A percentile compares a stretch with the other conserved stretches of the same genome.
phyloP scores from a whole-genome alignment of 768 basidiomycete genomes.

The Mrakia hoshinonis region DNA sequence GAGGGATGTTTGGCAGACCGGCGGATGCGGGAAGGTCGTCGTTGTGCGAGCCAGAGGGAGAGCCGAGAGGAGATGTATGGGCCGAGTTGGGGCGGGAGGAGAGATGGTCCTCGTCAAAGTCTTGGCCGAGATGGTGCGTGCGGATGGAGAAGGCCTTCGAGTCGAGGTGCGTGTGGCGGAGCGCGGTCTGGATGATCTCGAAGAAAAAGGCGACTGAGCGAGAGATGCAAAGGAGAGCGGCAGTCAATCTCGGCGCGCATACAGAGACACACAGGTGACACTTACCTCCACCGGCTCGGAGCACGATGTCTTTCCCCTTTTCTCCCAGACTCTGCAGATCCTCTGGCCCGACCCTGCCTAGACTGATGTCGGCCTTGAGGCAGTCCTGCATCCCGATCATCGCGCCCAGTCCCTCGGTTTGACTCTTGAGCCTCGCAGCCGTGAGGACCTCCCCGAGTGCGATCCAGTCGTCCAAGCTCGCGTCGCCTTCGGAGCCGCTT shows the following conservation, averaged over 20 bases:
- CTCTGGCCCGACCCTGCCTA: constrained; percentile 6
- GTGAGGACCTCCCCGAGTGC: constrained; percentile 1
- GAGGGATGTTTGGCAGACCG: background rate
- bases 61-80: background rate
- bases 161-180: constrained; percentile 19
- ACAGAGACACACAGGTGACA: background rate
- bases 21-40: background rate
- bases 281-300: constrained; percentile 14
- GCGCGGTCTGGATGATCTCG: constrained; percentile 23
- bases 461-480: constrained; percentile 27
- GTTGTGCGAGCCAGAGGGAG: constrained; percentile 4
- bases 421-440: background rate
- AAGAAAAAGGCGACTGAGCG: constrained; percentile 24
- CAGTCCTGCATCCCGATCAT: constrained; percentile 13
- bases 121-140: background rate
- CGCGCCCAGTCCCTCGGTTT: constrained; percentile 11
- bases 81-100: constrained; percentile 22
- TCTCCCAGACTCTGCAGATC: constrained; percentile 20
- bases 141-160: constrained; percentile 19
- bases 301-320: constrained; percentile 13
- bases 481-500: constrained; percentile 1
- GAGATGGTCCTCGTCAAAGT: constrained; percentile 9
- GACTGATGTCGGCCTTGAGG: constrained; percentile 18
- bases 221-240: background rate
- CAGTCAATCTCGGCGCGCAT: background rate